Conservation (phyloP, 73 alveolate species). For the Paramecium octaurelia region DNA sequence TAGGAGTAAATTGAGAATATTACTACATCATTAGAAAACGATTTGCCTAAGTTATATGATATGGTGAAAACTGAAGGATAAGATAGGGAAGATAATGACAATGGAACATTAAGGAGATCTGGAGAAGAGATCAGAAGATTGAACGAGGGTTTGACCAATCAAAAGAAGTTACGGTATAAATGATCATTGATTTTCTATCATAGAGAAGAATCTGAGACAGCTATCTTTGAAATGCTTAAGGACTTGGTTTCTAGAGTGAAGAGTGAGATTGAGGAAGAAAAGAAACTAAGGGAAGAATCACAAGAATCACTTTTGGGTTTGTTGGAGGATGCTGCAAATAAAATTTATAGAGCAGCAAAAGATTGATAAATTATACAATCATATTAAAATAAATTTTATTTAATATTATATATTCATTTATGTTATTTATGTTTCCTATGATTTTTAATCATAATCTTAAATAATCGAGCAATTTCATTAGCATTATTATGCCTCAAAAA, state of each 20-base stretch:
- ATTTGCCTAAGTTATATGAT: constrained; percentile 60
- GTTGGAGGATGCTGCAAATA: constrained; percentile 93
- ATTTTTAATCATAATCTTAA: neutral
- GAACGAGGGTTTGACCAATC: constrained; percentile 37
- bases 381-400: neutral
- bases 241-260: constrained; percentile 86
- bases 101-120: constrained; percentile 57
- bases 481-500: neutral
- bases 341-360: constrained; percentile 68
- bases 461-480: neutral
- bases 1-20: constrained; percentile 45
- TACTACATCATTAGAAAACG: constrained; percentile 53
- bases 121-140: constrained; percentile 60
- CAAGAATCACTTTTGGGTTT: constrained; percentile 91
- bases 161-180: constrained; percentile 18
- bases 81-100: constrained; percentile 56
- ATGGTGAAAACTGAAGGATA: constrained; percentile 55
- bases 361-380: constrained; percentile 23
- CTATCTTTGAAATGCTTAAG: constrained; percentile 87
- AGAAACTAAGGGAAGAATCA: constrained; percentile 88
- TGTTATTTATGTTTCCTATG: neutral
- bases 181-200: neutral
- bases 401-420: neutral
- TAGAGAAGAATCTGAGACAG: constrained; percentile 93
- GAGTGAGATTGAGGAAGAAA: constrained; percentile 87